Evolutionary conservation across 2,329 filamentous ascomycete species (phyloP).

Genomic region (Emmonsiellopsis sp.): DNA sequence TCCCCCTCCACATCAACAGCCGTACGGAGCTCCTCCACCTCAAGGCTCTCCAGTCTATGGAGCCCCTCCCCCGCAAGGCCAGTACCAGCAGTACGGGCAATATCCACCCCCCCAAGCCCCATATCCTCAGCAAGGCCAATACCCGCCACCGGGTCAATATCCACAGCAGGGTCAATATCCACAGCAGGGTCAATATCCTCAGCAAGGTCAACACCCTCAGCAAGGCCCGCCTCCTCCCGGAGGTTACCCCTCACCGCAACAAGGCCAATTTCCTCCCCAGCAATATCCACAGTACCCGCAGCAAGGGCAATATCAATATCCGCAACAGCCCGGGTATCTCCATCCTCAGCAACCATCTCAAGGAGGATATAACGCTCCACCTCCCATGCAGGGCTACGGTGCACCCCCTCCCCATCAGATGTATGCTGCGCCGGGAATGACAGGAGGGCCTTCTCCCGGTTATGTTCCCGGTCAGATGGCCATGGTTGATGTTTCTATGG

Average conservation of each 20-base stretch:
- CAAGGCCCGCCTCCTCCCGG: background rate
- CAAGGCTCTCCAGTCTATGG: background rate
- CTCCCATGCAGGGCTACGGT: slow-evolving; percentile 4
- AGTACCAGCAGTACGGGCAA: background rate
- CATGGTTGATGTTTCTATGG: slow-evolving; percentile 53
- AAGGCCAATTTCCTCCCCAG: slow-evolving; percentile 1
- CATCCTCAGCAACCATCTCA: slow-evolving; percentile 7
- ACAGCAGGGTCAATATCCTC: slow-evolving; percentile 10
- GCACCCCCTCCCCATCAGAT: background rate
- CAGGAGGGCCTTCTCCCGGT: slow-evolving; percentile 48
- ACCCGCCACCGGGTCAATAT: background rate
- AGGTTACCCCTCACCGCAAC: background rate
- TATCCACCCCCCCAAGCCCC: background rate
- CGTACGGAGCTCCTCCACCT: background rate
- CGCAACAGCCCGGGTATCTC: slow-evolving; percentile 8
- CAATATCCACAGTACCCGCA: slow-evolving; percentile 2
- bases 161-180: slow-evolving; percentile 10
- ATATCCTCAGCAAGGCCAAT: slow-evolving; percentile 3
- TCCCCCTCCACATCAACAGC: background rate
- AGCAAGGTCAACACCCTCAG: slow-evolving; percentile 1
- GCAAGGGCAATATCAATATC: slow-evolving; percentile 8
- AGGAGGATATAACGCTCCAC: slow-evolving; percentile 3
- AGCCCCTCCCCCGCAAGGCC: background rate
- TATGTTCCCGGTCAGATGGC: slow-evolving; percentile 58
- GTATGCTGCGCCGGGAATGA: slow-evolving; percentile 29